Evolutionary conservation across 139 green algal genomes (phyloP).

Genomic region (Chlamydomonas schloesseri): DNA sequence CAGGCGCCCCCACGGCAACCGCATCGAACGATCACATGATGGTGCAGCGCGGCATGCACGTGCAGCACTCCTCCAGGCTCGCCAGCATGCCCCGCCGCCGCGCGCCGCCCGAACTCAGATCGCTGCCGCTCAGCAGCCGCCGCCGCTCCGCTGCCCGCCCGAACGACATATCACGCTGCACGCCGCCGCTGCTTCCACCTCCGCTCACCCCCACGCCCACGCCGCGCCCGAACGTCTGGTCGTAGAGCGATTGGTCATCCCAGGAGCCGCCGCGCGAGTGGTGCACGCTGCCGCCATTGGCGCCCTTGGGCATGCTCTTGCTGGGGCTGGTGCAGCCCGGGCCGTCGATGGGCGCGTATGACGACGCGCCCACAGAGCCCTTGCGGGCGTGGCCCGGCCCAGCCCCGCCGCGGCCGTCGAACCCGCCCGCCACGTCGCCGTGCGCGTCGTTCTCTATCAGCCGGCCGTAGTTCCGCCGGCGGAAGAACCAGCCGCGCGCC

Average conservation of each 20-base stretch:
- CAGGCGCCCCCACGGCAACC: too few species aligned
- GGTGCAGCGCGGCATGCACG: conserved; percentile 24
- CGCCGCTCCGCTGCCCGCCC: conserved; percentile 4
- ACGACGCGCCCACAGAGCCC: neutral
- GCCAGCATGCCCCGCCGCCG: neutral
- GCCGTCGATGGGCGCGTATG: neutral
- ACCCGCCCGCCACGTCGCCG: neutral
- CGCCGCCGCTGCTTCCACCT: neutral
- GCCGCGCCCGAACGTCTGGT: conserved; percentile 18
- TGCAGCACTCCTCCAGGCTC: neutral
- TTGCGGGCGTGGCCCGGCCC: neutral
- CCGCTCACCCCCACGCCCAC: neutral
- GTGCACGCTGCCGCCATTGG: neutral
- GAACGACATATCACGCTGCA: conserved; percentile 20
- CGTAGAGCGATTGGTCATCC: conserved; percentile 21
- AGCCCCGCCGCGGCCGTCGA: neutral
- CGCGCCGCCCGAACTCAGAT: conserved; percentile 1
- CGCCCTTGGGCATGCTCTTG: conserved; percentile 3
- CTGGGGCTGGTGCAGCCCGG: neutral
- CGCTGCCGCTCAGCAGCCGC: neutral
- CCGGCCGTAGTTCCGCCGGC: conserved; percentile 31
- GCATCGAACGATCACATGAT: neutral
- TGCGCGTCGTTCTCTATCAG: neutral
- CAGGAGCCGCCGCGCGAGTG: conserved; percentile 10
- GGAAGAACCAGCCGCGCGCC: conserved; percentile 33